Evolutionary conservation across 1,284 basidiomycete genomes (phyloP).

Genomic region (Kwoniella shivajii): DNA sequence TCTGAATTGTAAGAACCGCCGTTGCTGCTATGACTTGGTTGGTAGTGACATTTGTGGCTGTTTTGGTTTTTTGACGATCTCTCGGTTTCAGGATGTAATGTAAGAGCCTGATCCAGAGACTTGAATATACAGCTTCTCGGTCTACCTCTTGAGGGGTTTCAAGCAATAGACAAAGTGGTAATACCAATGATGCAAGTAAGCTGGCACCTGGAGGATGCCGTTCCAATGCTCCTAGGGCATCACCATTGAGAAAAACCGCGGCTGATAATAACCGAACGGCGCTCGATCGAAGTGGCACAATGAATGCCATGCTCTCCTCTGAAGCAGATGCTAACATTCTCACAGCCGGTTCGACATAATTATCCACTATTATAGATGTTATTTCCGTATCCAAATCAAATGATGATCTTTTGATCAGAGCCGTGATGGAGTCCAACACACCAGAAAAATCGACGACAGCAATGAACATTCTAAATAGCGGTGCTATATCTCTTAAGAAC

Average conservation of each 20-base stretch:
- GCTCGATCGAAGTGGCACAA: constrained; percentile 57
- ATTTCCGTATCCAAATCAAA: constrained; percentile 63
- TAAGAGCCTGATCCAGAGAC: constrained; percentile 68
- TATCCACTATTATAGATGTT: constrained; percentile 61
- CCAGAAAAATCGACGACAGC: constrained; percentile 65
- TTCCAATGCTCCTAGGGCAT: constrained; percentile 65
- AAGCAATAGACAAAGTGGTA: constrained; percentile 65
- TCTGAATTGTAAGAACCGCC: constrained; percentile 62
- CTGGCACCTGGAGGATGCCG: constrained; percentile 61
- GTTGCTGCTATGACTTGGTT: constrained; percentile 22
- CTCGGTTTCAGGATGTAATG: constrained; percentile 59
- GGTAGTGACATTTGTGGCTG: background rate
- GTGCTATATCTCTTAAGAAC: constrained; percentile 63
- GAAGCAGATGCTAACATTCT: constrained; percentile 60
- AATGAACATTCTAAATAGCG: constrained; percentile 62
- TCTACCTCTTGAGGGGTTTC: constrained; percentile 60
- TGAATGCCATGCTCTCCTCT: constrained; percentile 60
- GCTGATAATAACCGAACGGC: constrained; percentile 62
- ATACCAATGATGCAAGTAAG: constrained; percentile 61
- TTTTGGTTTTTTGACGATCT: constrained; percentile 24
- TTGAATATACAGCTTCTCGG: constrained; percentile 57
- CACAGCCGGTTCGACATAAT: constrained; percentile 65
- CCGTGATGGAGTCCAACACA: constrained; percentile 62
- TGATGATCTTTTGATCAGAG: constrained; percentile 57
- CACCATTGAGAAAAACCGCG: constrained; percentile 61